These are phyloP conservation scores for Seiridium cupressi DNA, from an alignment of 2,329 filamentous ascomycete genomes.

Conservation along the genomic window DNA sequence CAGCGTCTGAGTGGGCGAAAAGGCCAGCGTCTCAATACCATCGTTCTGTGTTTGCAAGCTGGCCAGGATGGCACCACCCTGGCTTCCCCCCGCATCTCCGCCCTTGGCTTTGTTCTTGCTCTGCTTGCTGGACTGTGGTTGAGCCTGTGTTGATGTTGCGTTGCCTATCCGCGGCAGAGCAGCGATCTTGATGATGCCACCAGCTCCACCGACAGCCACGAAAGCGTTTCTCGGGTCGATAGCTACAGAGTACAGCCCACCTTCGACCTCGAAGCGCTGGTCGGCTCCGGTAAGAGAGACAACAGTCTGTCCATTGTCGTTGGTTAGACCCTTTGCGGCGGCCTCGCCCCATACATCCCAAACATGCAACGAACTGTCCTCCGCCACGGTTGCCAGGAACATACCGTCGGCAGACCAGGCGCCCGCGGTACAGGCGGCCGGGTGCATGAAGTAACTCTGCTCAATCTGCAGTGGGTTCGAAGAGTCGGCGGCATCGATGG, in stretches of 20 bases:
- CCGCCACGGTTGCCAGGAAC: constrained; percentile 82
- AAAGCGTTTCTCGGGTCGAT: constrained; percentile 78
- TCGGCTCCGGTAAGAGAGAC: constrained; percentile 77
- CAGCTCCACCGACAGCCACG: constrained; percentile 83
- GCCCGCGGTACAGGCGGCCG: constrained; percentile 80
- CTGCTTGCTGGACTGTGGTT: constrained; percentile 23
- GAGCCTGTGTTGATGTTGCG: constrained; percentile 18
- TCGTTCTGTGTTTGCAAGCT: constrained; percentile 72
- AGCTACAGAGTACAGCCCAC: constrained; percentile 85
- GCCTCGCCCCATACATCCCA: constrained; percentile 88
- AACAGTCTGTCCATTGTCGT: constrained; percentile 60
- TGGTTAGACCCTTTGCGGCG: constrained; percentile 51
- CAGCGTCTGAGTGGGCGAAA: constrained; percentile 49
- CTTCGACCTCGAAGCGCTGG: constrained; percentile 88
- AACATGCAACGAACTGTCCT: constrained; percentile 85
- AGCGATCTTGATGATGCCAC: constrained; percentile 81
- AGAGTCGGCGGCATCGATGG: constrained; percentile 66
- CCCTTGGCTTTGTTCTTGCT: constrained; percentile 35
- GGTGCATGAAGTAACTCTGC: constrained; percentile 91
- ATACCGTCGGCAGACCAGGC: constrained; percentile 87
- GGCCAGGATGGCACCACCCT: constrained; percentile 68
- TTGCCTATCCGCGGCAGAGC: constrained; percentile 67
- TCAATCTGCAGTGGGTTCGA: constrained; percentile 71
- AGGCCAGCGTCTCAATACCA: constrained; percentile 23
- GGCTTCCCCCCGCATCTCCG: constrained; percentile 35